Percentiles rank a stretch among this genome's conserved stretches.
Evolutionary conservation across 2,329 filamentous ascomycete species (phyloP).

Genomic region (Stachybotrys echinatus): DNA sequence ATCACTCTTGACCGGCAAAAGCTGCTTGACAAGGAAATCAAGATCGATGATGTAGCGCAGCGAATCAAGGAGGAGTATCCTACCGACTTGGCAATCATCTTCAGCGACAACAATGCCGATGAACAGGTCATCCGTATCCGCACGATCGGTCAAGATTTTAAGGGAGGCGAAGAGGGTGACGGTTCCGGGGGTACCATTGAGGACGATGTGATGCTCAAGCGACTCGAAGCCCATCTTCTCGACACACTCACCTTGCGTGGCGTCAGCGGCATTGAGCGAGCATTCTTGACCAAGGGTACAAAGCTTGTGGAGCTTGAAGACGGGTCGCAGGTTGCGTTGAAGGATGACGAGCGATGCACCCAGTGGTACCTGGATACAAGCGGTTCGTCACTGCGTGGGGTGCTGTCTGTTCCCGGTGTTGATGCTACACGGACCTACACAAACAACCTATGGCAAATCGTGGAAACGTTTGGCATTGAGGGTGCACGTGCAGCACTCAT

Average conservation of each 20-base stretch:
- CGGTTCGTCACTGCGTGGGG: conserved; percentile 79
- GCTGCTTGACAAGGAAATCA: conserved; percentile 89
- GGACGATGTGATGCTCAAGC: conserved; percentile 89
- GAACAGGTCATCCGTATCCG: conserved; percentile 92
- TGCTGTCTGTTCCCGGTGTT: conserved; percentile 82
- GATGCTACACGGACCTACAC: conserved; percentile 83
- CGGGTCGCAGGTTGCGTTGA: conserved; percentile 69
- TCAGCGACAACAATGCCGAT: conserved; percentile 97
- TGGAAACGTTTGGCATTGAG: conserved; percentile 94
- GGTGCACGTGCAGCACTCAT: conserved; percentile 83
- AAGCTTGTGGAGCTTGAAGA: conserved; percentile 62
- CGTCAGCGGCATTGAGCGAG: conserved; percentile 81
- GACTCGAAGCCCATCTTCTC: conserved; percentile 84
- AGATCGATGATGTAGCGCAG: conserved; percentile 83
- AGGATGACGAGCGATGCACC: conserved; percentile 68
- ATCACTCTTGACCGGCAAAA: conserved; percentile 90
- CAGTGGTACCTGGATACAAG: conserved; percentile 97
- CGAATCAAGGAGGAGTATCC: conserved; percentile 87
- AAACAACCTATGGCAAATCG: conserved; percentile 92
- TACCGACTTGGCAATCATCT: conserved; percentile 83
- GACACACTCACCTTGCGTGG: conserved; percentile 89
- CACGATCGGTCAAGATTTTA: conserved; percentile 56
- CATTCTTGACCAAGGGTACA: conserved; percentile 83
- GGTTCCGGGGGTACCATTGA: conserved; percentile 58
- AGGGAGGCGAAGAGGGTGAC: conserved; percentile 63